phyloP scores from a whole-genome alignment of 331 rosid species.

The Rhamnella rubrinervis region DNA sequence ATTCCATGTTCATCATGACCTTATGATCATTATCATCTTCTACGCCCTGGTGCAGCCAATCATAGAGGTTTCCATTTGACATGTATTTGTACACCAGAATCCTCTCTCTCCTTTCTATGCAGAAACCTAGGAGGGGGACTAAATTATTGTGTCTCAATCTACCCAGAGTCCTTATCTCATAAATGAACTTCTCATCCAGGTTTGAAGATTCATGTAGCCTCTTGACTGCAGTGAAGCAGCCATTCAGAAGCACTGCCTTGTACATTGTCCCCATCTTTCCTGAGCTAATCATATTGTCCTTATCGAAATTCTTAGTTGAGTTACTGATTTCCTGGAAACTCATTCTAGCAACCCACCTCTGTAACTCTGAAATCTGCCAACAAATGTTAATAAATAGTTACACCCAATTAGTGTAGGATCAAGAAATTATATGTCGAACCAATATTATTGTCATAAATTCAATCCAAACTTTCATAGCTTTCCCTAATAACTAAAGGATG shows the following conservation, averaged over 20 bases:
- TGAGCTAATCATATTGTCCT: conserved; percentile 24
- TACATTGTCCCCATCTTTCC: conserved; percentile 44
- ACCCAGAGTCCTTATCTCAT: conserved; percentile 22
- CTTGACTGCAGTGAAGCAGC: conserved; percentile 24
- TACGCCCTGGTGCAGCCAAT: conserved; percentile 14
- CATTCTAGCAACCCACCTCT: conserved; percentile 21
- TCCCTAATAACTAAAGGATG: no score
- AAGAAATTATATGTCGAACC: background rate
- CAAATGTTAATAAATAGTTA: no score
- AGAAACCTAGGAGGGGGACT: conserved; percentile 33
- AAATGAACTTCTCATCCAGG: conserved; percentile 21
- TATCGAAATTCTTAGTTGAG: conserved; percentile 28
- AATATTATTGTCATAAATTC: no score
- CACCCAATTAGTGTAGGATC: background rate
- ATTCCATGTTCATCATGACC: background rate
- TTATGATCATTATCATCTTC: background rate
- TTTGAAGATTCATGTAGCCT: conserved; percentile 22
- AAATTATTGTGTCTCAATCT: conserved; percentile 29
- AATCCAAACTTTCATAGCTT: no score
- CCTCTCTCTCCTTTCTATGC: conserved; percentile 18
- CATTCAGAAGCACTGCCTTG: conserved; percentile 25
- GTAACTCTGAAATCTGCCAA: conserved; percentile 7
- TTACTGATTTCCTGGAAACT: conserved; percentile 22
- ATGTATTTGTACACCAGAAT: conserved; percentile 36
- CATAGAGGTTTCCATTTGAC: conserved; percentile 33